Conservation (phyloP, 2,329 filamentous ascomycete species). For the Diaporthe aspalathi region DNA sequence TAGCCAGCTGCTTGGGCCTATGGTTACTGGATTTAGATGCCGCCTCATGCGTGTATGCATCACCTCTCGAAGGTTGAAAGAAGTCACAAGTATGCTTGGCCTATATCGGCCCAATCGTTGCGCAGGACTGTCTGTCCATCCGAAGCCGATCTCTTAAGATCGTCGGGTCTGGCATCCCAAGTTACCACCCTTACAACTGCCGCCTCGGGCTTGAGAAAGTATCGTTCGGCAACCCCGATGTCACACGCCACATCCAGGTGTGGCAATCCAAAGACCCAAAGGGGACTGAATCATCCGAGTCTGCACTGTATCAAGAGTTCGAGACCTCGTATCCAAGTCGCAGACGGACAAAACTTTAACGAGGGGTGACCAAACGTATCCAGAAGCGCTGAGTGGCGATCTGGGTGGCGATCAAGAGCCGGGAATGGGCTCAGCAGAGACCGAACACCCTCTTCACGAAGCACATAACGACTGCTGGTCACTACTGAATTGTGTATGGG, state of each 20-base stretch:
- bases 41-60: neutral
- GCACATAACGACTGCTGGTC: neutral
- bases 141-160: neutral
- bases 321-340: neutral
- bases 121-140: too few relatives aligned
- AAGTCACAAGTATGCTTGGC: neutral
- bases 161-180: neutral
- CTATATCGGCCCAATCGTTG: neutral
- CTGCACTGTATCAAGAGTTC: neutral
- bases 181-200: neutral
- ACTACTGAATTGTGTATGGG: neutral
- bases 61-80: neutral
- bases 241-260: neutral
- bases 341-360: neutral
- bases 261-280: neutral
- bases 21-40: neutral
- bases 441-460: neutral
- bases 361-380: neutral
- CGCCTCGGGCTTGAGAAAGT: neutral
- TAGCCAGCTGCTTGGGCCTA: neutral
- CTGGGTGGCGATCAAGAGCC: neutral
- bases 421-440: neutral
- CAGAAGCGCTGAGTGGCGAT: neutral
- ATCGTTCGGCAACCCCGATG: neutral
- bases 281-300: neutral